Conservation (phyloP, 768 basidiomycete genomes). For the Panaeolus cyanescens region DNA sequence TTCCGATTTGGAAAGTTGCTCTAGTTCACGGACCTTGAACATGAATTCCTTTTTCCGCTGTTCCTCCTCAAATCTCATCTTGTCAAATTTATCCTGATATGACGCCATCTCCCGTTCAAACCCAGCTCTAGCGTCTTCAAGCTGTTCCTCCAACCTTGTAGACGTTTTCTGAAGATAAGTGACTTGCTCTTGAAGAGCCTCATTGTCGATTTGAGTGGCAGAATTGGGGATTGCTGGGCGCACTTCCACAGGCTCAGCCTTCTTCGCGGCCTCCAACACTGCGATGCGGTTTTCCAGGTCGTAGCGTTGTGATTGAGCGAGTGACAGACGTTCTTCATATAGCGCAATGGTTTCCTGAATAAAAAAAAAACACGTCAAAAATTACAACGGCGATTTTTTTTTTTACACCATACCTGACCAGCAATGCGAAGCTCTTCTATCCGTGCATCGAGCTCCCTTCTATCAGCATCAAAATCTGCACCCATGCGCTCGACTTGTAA, state of each 20-base stretch:
- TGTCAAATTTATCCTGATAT: slow-evolving; percentile 62
- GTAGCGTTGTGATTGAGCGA: slow-evolving; percentile 69
- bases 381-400: too few relatives aligned
- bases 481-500: slow-evolving; percentile 27
- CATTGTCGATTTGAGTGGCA: slow-evolving; percentile 93
- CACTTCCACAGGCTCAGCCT: slow-evolving; percentile 27
- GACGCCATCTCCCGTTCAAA: slow-evolving; percentile 75
- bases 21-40: slow-evolving; percentile 65
- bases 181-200: slow-evolving; percentile 88
- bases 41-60: slow-evolving; percentile 69
- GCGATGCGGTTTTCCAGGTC: slow-evolving; percentile 73
- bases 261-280: slow-evolving; percentile 44
- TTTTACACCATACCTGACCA: slow-evolving; percentile 86
- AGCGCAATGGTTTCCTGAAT: slow-evolving; percentile 90
- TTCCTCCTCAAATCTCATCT: slow-evolving; percentile 75
- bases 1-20: slow-evolving; percentile 65
- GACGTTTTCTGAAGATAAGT: slow-evolving; percentile 83
- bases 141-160: slow-evolving; percentile 73
- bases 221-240: slow-evolving; percentile 44
- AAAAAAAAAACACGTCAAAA: background rate
- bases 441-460: slow-evolving; percentile 66
- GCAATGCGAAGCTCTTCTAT: slow-evolving; percentile 87
- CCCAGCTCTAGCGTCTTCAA: slow-evolving; percentile 73
- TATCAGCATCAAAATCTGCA: slow-evolving; percentile 50
- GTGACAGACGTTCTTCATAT: slow-evolving; percentile 86